Base-by-base conservation (phyloP, 768 basidiomycete species). In the Russula virescens region DNA sequence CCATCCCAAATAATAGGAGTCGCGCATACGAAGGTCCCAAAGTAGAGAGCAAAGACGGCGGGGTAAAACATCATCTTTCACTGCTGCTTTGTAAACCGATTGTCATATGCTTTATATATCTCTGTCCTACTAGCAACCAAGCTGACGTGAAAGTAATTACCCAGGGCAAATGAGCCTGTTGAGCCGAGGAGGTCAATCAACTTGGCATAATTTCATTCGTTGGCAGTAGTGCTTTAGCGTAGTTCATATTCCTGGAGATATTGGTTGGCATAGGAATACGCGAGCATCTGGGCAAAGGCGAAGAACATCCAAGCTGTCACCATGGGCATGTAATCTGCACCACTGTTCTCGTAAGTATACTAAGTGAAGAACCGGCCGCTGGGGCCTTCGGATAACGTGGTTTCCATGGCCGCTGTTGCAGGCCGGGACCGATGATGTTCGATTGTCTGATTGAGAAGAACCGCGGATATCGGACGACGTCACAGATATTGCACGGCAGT, bases 1-100 rank as follows among this genome's bases (percentile, higher is more conserved):
- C 85, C 83, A 65, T 85, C 82, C 67, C 77, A 84, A 19, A 85
- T 71, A 40, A 82, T 40, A 8, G 74, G 70, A 0, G 70, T 73
- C 2, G 75, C 73, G 9, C 35, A 56, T 11, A 50, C 66, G 16
- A 69, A 16, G 18, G 61, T 23, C n/a, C 11, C 58, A 6, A 54
- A 35, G 26, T 35, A n/a, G 3, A 63, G 7, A 19, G 51, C 19
- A n/a, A 54, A 38, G 14, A 35, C 43, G 10, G n/a, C 16, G 13
- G 43, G 19, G 31, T 23, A 42, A 38, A 63, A 48, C 9, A 47
- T 28, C 58, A 63, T 63, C 14, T 45, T 21, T 59, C 18, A 18
- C 49, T 8, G 13, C 21, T 31, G 8, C 7, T 11, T 10, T 21
- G 2, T 6, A 46, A 5, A n/a, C 10, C 14, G 14, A 18, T 38